Conservation (phyloP, 2,329 filamentous ascomycete genomes). For the Phyllosticta citrichinensis region DNA sequence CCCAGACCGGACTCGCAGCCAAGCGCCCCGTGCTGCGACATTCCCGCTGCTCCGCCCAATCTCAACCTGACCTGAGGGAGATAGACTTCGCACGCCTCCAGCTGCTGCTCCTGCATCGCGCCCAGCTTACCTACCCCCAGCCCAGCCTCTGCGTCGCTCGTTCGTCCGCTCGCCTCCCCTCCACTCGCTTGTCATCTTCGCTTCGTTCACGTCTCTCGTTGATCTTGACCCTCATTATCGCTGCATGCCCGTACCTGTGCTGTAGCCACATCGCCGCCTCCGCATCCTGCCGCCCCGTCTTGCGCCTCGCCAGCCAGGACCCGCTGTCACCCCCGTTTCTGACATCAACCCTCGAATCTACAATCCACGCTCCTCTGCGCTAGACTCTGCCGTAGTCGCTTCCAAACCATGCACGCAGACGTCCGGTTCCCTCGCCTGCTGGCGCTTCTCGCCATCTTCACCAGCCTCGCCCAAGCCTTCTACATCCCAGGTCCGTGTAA, state of each 20-base stretch:
- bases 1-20: too few species aligned
- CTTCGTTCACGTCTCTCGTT: neutral
- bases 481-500: conserved; percentile 64
- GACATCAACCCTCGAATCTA: conserved; percentile 1
- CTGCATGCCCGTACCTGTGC: neutral
- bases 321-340: neutral
- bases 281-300: neutral
- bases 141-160: neutral
- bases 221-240: neutral
- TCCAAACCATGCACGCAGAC: conserved; percentile 27
- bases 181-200: neutral
- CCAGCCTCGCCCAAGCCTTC: conserved; percentile 48
- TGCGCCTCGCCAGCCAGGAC: too few species aligned
- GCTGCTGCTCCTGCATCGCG: too few species aligned
- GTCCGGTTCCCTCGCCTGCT: conserved; percentile 34
- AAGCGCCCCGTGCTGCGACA: too few species aligned
- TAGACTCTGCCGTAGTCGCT: neutral
- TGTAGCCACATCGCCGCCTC: neutral
- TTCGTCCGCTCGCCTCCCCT: neutral
- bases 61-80: too few species aligned
- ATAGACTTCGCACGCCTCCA: too few species aligned
- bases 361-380: neutral
- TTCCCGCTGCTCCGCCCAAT: too few species aligned
- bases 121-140: neutral
- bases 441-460: conserved; percentile 39